Evolutionary conservation across 2,329 filamentous ascomycete species (phyloP), one percentile per base, ranked within the genome.

Genomic region (Hypoxylon sp.): DNA sequence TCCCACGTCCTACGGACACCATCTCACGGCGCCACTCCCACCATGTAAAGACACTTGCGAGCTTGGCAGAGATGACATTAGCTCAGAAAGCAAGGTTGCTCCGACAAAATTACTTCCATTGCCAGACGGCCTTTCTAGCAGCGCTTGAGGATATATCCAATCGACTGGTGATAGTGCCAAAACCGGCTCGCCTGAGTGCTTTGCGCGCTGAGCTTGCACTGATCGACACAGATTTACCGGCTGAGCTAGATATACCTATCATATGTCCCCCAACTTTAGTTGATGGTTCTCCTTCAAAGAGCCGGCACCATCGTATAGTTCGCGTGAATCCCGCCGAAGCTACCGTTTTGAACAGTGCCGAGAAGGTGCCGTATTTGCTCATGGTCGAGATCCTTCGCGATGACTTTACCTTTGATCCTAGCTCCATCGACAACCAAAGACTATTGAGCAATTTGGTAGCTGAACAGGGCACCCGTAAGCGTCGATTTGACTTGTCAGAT

Each of bases 121-220:
- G 85, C 54, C 82, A 94, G 70, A 92, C 89, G 1, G 87, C 90
- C 61, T 92, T 94, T 65, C 68, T 94, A 54, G 88, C 86, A 3
- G 90, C 90, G 1, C 78, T 94, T 11, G 89, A 93, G 68, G 87
- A 89, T 60, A 93, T 94, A 43, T 94, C 90, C 2, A 92, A 91
- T 66, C 84, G 89, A n/a, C 75, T 94, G 32, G 88, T 94, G 4
- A 80, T 88, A 44, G 90, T 94, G 4, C 90, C 90, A 1, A 94
- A 94, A 67, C 84, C 86, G 23, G 90, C 90, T 29, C 84, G 90
- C 21, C 78, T 94, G 62, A 94, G 90, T 69, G 90, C 90, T 30
- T 75, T 94, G 34, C 82, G 90, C 49, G 90, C 90, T 2, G 90
- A 94, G 71, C 77, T 94, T 53, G 90, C 89, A 9, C 77, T 94